Percentiles rank a stretch among this genome's conserved stretches.
Conservation (phyloP, 2,329 filamentous ascomycete species). For the Verticillium isaacii region DNA sequence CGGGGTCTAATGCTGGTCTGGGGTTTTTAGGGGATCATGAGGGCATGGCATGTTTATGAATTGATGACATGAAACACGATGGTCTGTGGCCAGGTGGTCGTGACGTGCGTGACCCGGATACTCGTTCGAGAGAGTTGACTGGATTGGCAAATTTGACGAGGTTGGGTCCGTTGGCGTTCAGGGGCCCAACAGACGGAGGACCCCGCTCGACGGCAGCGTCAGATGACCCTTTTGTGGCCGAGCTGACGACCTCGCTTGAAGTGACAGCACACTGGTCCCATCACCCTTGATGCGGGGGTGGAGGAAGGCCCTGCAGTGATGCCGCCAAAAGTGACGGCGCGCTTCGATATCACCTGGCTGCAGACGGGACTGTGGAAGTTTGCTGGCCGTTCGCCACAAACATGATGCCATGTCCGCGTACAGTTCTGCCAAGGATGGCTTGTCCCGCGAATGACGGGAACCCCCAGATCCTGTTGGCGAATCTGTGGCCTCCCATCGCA, state of each 20-base stretch:
- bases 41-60: conserved; percentile 29
- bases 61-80: conserved; percentile 24
- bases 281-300: neutral
- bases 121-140: neutral
- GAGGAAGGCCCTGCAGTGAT: too few relatives aligned
- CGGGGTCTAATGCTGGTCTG: conserved; percentile 8
- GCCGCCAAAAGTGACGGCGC: too few relatives aligned
- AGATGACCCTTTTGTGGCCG: neutral
- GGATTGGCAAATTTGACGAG: neutral
- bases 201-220: neutral
- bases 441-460: neutral
- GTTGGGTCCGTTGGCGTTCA: neutral
- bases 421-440: neutral
- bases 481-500: neutral
- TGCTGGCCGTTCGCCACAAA: too few relatives aligned
- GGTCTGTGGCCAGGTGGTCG: neutral
- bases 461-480: neutral
- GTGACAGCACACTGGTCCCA: neutral
- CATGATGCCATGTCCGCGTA: too few relatives aligned
- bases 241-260: neutral
- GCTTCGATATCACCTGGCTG: too few relatives aligned
- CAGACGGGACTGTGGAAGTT: too few relatives aligned
- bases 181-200: neutral
- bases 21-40: conserved; percentile 17
- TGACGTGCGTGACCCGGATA: neutral